Percentiles rank a stretch among this genome's conserved stretches.
Conservation (phyloP, 2,329 filamentous ascomycete genomes). For the Cladosporium sp. region DNA sequence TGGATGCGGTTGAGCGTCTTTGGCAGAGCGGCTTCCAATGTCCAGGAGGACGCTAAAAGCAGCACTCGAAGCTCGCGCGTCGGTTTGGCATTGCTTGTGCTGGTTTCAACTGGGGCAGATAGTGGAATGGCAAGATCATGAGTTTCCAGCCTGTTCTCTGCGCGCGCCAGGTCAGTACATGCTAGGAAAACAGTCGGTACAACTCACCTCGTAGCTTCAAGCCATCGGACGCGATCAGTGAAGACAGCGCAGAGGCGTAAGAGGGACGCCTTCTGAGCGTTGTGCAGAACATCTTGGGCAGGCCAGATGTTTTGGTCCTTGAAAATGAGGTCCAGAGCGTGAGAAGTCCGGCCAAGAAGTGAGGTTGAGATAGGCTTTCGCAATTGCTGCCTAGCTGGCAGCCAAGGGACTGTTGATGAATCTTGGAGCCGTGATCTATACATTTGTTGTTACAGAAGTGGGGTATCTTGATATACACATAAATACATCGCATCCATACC, state of each 20-base stretch:
- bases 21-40: conserved; percentile 24
- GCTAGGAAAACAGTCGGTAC: not conserved
- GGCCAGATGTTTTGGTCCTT: not conserved
- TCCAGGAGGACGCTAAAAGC: conserved; percentile 33
- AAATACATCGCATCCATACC: conserved; percentile 10
- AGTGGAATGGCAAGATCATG: conserved; percentile 39
- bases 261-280: conserved; percentile 42
- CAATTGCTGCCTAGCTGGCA: not conserved
- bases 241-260: conserved; percentile 33
- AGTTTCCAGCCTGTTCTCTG: conserved; percentile 38
- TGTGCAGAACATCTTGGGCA: conserved; percentile 41
- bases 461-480: conserved; percentile 25
- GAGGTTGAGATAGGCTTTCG: not conserved
- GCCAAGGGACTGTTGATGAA: not conserved
- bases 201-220: conserved; percentile 32
- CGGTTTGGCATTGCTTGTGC: conserved; percentile 15
- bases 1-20: conserved; percentile 34
- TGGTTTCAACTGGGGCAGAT: conserved; percentile 7
- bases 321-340: not conserved
- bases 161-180: not conserved
- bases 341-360: not conserved
- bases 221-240: conserved; percentile 26
- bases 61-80: conserved; percentile 32
- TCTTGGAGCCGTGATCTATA: conserved; percentile 9
- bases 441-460: conserved; percentile 22